phyloP scores from a whole-genome alignment of 208 protist genomes.

The Phytomonas francai region DNA sequence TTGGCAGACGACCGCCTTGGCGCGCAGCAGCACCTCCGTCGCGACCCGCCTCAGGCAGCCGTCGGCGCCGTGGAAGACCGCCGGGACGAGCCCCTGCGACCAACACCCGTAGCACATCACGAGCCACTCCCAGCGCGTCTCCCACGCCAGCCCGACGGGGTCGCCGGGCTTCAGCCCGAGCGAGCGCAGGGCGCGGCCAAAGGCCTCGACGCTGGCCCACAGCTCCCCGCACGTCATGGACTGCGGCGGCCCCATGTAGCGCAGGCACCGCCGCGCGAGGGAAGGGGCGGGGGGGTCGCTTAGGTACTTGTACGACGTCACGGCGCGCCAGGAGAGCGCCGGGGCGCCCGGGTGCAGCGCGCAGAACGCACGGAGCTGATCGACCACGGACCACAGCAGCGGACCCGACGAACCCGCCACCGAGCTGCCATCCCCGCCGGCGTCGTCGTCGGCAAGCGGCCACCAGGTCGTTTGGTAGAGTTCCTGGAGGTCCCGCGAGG shows the following conservation, averaged over 20 bases:
- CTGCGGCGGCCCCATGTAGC: constrained; percentile 36
- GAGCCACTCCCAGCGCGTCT: constrained; percentile 76
- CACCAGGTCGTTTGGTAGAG: constrained; percentile 13
- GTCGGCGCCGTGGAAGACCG: constrained; percentile 23
- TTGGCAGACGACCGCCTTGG: constrained; percentile 50
- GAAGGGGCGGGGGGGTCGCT: not conserved
- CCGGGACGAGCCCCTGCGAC: constrained; percentile 36
- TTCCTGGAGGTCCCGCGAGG: not conserved
- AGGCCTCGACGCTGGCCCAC: constrained; percentile 39
- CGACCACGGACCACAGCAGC: not conserved
- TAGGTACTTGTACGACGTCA: not conserved
- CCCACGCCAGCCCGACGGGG: constrained; percentile 36
- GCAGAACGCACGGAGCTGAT: not conserved
- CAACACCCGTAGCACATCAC: constrained; percentile 54
- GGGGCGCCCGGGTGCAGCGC: not conserved
- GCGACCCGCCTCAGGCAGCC: constrained; percentile 20
- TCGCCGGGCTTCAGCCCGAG: constrained; percentile 36
- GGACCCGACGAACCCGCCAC: not conserved
- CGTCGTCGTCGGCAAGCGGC: not conserved
- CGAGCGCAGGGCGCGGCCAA: constrained; percentile 42
- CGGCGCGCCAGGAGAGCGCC: not conserved
- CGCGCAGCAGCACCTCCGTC: constrained; percentile 16
- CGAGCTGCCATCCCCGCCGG: not conserved
- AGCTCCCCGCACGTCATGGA: constrained; percentile 37
- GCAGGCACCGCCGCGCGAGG: constrained; percentile 12